Evolutionary conservation across 1,284 basidiomycete genomes (phyloP), one percentile per base, ranked within the genome.

Genomic region (Amylostereum chailletii): DNA sequence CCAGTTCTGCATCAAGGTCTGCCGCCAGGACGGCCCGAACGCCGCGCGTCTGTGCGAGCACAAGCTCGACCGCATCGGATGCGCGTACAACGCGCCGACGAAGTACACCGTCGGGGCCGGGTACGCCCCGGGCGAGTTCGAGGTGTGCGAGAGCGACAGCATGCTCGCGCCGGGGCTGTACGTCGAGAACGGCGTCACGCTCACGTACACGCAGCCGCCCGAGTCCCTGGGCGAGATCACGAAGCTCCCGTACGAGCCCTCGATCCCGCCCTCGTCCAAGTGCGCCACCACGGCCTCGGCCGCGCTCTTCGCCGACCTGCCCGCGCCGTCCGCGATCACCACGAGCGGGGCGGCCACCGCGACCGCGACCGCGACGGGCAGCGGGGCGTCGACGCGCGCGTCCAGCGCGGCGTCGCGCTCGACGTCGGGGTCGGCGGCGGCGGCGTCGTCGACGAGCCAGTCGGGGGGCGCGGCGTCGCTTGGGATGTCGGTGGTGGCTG

Each of bases 81-180:
- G 85, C 58, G 62, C 58, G 7, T 86, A 79, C 68, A 88, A 88
- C 58, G 78, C 73, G 2, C 84, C 84, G n/a, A 81, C 77, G 54
- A 69, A 71, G 33, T 46, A 46, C 33, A 46, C 31, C 45, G 34
- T 46, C 9, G 32, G 19, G 5, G 9, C 41, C 8, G 32, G 8
- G 37, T 82, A 79, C 32, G 62, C 68, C 45, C 69, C 76, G 39
- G 74, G 73, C 11, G 71, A 70, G 0, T 87, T 84, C 58, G 74
- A 78, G 53, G 67, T 71, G 19, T 87, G 85, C 63, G 58, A 72
- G 3, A 81, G 81, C 38, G 83, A 87, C 29, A 71, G 79, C 58
- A 79, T 81, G 66, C 73, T 76, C 54, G 72, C 70, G 58, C 42
- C 42, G 5, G 42, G 42, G 11, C 10, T 27, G 27, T 43, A 43